Evolutionary conservation across 495 filamentous ascomycete species (phyloP).

Genomic region (Penicillium canescens): DNA sequence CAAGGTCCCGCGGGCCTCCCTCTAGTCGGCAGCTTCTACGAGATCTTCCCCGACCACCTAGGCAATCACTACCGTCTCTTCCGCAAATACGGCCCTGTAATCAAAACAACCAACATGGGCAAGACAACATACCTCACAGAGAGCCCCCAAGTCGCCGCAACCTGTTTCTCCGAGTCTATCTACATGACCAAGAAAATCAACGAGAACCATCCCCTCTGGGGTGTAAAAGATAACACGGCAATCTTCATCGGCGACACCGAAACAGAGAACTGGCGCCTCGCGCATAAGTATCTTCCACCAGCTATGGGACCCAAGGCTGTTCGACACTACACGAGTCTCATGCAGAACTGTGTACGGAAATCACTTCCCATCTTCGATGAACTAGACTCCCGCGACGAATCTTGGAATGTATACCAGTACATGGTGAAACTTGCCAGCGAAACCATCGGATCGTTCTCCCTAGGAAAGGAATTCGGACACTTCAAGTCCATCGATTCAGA

Average conservation of each 20-base stretch:
- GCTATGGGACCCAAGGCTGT: constrained; percentile 54
- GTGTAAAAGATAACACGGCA: constrained; percentile 48
- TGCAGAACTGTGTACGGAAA: constrained; percentile 44
- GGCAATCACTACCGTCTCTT: constrained; percentile 61
- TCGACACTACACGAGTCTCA: constrained; percentile 50
- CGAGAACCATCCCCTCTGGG: constrained; percentile 47
- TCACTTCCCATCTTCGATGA: constrained; percentile 52
- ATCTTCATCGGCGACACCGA: constrained; percentile 57
- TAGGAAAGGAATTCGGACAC: constrained; percentile 51
- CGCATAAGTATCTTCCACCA: constrained; percentile 58
- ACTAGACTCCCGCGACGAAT: constrained; percentile 41
- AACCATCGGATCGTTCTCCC: constrained; percentile 46
- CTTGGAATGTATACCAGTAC: constrained; percentile 58
- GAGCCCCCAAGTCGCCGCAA: constrained; percentile 39
- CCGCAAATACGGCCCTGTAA: constrained; percentile 50
- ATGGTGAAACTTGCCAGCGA: constrained; percentile 57
- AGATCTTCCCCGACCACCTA: constrained; percentile 58
- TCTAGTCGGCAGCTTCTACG: constrained; percentile 51
- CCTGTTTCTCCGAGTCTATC: constrained; percentile 40
- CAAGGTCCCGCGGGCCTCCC: constrained; percentile 52
- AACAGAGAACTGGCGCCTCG: constrained; percentile 41
- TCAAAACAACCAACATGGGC: constrained; percentile 58
- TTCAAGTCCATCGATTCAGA: constrained; percentile 44
- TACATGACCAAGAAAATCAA: constrained; percentile 57
- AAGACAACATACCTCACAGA: constrained; percentile 52